Evolutionary conservation across 2,329 filamentous ascomycete genomes (phyloP), one percentile per base, ranked within the genome.

Genomic region (Akanthomyces dipterigenus): DNA sequence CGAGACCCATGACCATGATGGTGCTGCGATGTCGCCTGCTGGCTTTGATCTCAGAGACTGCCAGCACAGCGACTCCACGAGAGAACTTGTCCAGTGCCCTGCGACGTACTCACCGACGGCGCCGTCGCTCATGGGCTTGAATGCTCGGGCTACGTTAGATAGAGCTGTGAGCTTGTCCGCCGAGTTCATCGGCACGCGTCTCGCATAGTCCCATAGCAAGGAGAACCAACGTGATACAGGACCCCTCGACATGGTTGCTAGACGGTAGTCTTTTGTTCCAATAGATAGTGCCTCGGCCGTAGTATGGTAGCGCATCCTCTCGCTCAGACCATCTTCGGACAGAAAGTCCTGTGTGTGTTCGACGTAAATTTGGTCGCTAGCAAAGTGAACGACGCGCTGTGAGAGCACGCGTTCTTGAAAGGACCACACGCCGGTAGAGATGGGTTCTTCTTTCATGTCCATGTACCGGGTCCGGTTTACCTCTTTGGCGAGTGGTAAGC

Each of bases 341-440:
- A 46, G 31, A 28, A 61, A 61, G 4, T 55, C 20, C 8, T 16
- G 31, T 40, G 55, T 14, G 34, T 26, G 36, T 28, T 61, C 59
- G 38, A 55, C 12, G 20, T 61, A 61, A 14, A 61, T 38, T 18
- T 61, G 59, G 22, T 61, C 59, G 38, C 40, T 48, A 5, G 59
- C 59, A 48, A 61, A 61, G 31, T 61, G 59, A 2, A 61, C 31
- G 16, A 36, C 28, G 16, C 59, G 50, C 28, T 8, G 26, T 5
- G 59, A 61, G 2, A 61, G 34, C 5, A 61, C 59, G 12, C 59
- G 50, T 14, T 61, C 59, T 18, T 61, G 59, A 42, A 61, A 61
- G 2, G 50, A 46, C 59, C 59, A 61, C 20, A 61, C 40, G 0
- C 59, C 59, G 11, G 9, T 9, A 4, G 49, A 61, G 14, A 55